Evolutionary conservation across 2,329 filamentous ascomycete species (phyloP).

Genomic region (Penicillium olsonii): DNA sequence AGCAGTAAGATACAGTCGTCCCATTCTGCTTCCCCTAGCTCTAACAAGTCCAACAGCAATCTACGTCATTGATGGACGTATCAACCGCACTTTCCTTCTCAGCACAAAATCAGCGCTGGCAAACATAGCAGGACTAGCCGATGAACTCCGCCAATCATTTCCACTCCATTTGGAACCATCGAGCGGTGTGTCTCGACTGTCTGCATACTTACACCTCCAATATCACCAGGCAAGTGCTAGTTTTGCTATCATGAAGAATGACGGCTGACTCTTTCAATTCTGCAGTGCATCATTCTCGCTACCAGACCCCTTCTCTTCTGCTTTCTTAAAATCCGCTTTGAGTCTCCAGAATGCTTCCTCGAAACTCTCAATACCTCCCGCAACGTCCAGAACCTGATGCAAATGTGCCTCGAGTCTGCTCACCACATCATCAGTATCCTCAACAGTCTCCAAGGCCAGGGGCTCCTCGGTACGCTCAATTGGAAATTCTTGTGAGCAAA

Average conservation of each 20-base stretch:
- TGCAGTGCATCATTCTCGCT: conserved; percentile 45
- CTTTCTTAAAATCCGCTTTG: conserved; percentile 42
- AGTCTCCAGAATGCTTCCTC: conserved; percentile 28
- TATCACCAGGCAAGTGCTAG: conserved; percentile 41
- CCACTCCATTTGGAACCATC: conserved; percentile 39
- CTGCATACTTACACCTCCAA: conserved; percentile 43
- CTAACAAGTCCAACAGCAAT: conserved; percentile 34
- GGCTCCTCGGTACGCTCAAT: conserved; percentile 46
- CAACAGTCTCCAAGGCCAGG: conserved; percentile 47
- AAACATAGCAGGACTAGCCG: conserved; percentile 41
- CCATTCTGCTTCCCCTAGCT: background rate
- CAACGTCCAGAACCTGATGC: conserved; percentile 41
- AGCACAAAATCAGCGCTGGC: conserved; percentile 45
- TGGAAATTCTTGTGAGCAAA: background rate
- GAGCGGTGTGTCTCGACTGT: conserved; percentile 45
- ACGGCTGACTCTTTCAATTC: background rate
- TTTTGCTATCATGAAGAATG: background rate
- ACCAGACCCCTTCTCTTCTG: conserved; percentile 47
- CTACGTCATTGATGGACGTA: conserved; percentile 43
- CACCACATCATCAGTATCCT: conserved; percentile 49
- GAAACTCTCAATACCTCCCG: conserved; percentile 37
- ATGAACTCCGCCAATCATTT: conserved; percentile 43
- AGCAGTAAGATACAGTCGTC: conserved; percentile 37
- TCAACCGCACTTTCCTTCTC: conserved; percentile 38
- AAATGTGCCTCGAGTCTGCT: conserved; percentile 48